phyloP scores from a whole-genome alignment of 768 basidiomycete species.

The Cystobasidium onofrii region DNA sequence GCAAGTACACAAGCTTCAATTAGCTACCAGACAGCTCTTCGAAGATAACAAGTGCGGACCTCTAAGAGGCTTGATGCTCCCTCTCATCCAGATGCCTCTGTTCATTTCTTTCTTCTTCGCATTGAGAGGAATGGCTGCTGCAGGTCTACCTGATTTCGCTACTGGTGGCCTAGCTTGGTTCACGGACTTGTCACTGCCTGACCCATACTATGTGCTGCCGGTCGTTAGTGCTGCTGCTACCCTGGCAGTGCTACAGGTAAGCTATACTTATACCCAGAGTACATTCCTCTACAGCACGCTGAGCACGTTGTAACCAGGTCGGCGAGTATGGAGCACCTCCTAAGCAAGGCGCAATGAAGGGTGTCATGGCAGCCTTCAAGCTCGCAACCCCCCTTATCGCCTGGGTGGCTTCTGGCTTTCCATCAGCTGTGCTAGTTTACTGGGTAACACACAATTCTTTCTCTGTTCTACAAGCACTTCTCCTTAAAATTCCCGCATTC shows the following conservation, averaged over 20 bases:
- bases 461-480: conserved; percentile 53
- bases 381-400: conserved; percentile 14
- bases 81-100: conserved; percentile 64
- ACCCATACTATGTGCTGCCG: conserved; percentile 70
- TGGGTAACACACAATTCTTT: conserved; percentile 53
- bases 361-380: conserved; percentile 13
- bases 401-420: neutral
- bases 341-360: conserved; percentile 6
- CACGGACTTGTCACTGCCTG: conserved; percentile 67
- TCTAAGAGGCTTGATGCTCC: conserved; percentile 52
- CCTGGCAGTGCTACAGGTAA: conserved; percentile 62
- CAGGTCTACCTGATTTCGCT: conserved; percentile 66
- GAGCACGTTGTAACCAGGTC: conserved; percentile 45
- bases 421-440: conserved; percentile 55
- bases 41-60: conserved; percentile 61
- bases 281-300: neutral
- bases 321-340: conserved; percentile 39
- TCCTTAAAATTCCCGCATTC: conserved; percentile 50
- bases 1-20: conserved; percentile 49
- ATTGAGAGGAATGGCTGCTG: conserved; percentile 60
- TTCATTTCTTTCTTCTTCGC: conserved; percentile 77
- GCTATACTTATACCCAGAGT: conserved; percentile 38
- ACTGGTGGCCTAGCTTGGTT: conserved; percentile 66
- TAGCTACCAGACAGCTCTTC: conserved; percentile 55
- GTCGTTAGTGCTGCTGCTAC: conserved; percentile 55